Evolutionary conservation across 2,329 filamentous ascomycete species (phyloP), one percentile per base, ranked within the genome.

Genomic region (Curvularia sp.): DNA sequence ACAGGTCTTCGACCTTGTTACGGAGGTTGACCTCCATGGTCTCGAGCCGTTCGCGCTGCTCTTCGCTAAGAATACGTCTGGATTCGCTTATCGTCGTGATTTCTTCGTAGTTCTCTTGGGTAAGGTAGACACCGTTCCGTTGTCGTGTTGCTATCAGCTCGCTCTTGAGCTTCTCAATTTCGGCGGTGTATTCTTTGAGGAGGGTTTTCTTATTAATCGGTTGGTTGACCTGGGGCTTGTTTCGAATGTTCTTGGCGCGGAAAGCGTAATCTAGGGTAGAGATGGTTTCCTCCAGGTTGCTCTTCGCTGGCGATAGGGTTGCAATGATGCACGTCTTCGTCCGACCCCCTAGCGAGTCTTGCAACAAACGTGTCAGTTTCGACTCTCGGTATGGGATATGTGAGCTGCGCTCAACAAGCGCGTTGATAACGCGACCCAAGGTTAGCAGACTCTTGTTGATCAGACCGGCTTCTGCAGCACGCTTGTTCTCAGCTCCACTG

Each of bases 291-390:
- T 99, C 95, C 1, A 99, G 82, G 69, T 98, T 99, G 78, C 89
- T 93, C 77, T 95, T 96, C 7, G 93, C 92, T 1, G 95, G 93
- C 2, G 95, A 98, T 39, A 99, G 86, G 0, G 95, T 99, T 5
- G 95, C 95, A 71, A 99, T 98, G 66, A 99, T 99, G 80, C 95
- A 99, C 0, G 95, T 99, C 75, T 99, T 99, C 1, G 96, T 99
- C 51, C 90, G 87, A 3, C 95, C 95, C 61, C 95, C 95, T 0
- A 99, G 85, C 0, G 96, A 99, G 75, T 99, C 96, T 87, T 99
- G 96, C 19, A 99, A 82, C 3, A 99, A 81, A 19, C 95, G 87
- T 2, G 95, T 99, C 70, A 99, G 86, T 77, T 99, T 99, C 2
- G 95, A 99, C 78, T 99, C 96, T 69, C 95, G 85, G 77, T 90